Evolutionary conservation across 192 early-diverging fungal species (phyloP).

Genomic region (Linnemannia exigua): DNA sequence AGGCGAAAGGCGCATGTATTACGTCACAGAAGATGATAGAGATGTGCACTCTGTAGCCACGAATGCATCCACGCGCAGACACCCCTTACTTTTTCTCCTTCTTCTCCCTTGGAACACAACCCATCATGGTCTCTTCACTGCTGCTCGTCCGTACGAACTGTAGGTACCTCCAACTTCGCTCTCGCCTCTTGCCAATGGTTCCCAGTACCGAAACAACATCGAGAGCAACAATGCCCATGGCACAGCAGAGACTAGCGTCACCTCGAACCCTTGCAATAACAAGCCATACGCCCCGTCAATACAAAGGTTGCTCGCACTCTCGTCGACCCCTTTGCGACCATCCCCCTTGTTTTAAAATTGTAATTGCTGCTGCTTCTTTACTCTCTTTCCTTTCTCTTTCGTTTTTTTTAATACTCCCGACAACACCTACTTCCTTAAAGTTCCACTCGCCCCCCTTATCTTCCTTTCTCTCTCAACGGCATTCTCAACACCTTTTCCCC

Average conservation of each 20-base stretch:
- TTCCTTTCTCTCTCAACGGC: neutral
- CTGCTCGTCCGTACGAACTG: conserved; percentile 4
- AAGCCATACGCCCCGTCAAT: neutral
- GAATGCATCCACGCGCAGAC: neutral
- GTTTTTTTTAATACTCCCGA: neutral
- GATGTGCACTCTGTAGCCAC: neutral
- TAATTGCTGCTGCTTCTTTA: too few species aligned
- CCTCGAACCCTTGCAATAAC: neutral
- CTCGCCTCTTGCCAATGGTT: neutral
- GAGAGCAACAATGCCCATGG: neutral
- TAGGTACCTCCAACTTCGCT: neutral
- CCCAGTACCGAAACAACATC: neutral
- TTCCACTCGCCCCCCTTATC: neutral
- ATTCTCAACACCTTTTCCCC: too few species aligned
- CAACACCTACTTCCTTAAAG: neutral
- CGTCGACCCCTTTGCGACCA: neutral
- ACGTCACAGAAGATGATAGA: neutral
- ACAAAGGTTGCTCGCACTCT: neutral
- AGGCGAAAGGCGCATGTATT: neutral
- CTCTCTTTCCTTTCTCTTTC: neutral
- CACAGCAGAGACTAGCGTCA: neutral
- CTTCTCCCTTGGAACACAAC: neutral
- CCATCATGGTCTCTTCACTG: conserved; percentile 4
- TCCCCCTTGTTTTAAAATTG: neutral
- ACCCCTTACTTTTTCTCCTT: neutral